phyloP scores from a whole-genome alignment of 2,329 filamentous ascomycete species.

The Penicillium vulpinum region DNA sequence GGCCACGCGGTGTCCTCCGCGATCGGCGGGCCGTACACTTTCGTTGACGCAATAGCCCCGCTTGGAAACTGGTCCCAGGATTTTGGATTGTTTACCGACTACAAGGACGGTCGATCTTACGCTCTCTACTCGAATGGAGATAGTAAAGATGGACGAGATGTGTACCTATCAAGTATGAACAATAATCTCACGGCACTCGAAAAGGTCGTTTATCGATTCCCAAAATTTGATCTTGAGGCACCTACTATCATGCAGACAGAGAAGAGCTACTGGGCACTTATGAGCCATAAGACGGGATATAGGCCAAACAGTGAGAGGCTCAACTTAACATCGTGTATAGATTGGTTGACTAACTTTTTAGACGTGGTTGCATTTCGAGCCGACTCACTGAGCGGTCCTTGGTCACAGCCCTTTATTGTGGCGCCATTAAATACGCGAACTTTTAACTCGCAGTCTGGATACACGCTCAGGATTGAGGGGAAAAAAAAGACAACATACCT shows the following conservation, averaged over 20 bases:
- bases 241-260: constrained; percentile 63
- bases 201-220: constrained; percentile 55
- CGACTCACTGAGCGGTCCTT: constrained; percentile 52
- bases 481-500: constrained; percentile 52
- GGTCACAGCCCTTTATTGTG: constrained; percentile 58
- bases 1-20: constrained; percentile 57
- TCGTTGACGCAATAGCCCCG: constrained; percentile 55
- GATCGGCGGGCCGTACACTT: constrained; percentile 56
- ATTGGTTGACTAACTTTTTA: constrained; percentile 13
- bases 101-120: constrained; percentile 58
- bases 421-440: constrained; percentile 54
- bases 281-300: constrained; percentile 65
- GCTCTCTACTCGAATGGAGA: constrained; percentile 63
- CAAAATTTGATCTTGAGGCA: constrained; percentile 62
- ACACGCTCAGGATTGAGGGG: constrained; percentile 51
- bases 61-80: constrained; percentile 65
- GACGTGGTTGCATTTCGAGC: constrained; percentile 59
- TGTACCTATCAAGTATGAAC: constrained; percentile 59
- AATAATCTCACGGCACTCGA: constrained; percentile 54
- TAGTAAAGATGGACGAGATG: constrained; percentile 54
- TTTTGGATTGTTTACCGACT: constrained; percentile 62
- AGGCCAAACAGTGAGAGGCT: constrained; percentile 54
- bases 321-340: not conserved
- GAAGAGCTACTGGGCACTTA: constrained; percentile 59
- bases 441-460: constrained; percentile 57